Percentiles rank a stretch among this genome's conserved stretches.
Evolutionary conservation across 2,329 filamentous ascomycete genomes (phyloP).

Genomic region (Fusarium citri): DNA sequence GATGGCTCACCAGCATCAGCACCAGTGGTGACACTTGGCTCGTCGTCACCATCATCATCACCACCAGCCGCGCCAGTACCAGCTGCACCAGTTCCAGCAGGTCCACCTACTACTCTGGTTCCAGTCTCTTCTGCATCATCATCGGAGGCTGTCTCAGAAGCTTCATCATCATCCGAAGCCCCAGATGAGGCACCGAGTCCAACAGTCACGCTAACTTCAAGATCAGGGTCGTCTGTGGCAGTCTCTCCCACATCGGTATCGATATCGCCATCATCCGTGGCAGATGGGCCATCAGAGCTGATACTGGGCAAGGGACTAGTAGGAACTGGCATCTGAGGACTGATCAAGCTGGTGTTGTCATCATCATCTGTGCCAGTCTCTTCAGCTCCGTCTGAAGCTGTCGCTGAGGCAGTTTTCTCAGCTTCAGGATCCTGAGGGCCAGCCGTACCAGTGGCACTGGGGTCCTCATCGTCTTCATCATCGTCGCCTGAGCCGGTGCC

Average conservation of each 20-base stretch:
- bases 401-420: not conserved
- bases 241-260: not conserved
- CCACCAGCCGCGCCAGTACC: no score
- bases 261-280: not conserved
- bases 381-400: not conserved
- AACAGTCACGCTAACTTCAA: accelerated
- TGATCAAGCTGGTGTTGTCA: not conserved
- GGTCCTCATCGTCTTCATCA: not conserved
- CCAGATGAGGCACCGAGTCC: accelerated
- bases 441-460: no score
- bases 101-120: not conserved
- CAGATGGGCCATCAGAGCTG: not conserved
- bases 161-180: not conserved
- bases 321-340: not conserved
- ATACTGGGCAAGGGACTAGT: not conserved
- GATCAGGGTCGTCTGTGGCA: accelerated
- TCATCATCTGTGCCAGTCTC: not conserved
- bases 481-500: not conserved
- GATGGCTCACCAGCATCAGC: not conserved
- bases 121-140: not conserved
- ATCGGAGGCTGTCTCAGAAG: accelerated
- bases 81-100: not conserved
- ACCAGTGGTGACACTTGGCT: not conserved
- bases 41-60: not conserved
- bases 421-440: not conserved